Evolutionary conservation across 805 yeast species (phyloP).

Genomic region (Suhomyces sp.): DNA sequence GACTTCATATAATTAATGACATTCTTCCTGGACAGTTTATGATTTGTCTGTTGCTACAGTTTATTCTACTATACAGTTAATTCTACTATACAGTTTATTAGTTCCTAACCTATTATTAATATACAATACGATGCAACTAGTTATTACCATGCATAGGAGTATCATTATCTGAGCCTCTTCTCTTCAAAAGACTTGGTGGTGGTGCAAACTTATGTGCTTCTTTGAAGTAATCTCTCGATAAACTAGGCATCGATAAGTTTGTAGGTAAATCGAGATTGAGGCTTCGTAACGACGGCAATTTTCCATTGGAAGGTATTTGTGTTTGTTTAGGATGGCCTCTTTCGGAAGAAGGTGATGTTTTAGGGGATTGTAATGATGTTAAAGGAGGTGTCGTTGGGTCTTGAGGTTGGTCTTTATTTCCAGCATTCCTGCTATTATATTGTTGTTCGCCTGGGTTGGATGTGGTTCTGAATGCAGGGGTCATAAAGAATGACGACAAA

Average conservation of each 20-base stretch:
- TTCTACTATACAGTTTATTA: not conserved
- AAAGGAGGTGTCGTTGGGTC: slow-evolving; percentile 8
- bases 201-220: not conserved
- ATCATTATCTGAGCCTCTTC: slow-evolving; percentile 3
- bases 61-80: not conserved
- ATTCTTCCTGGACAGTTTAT: too few relatives aligned
- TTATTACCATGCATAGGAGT: not conserved
- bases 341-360: slow-evolving; percentile 8
- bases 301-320: slow-evolving; percentile 8
- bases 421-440: not conserved
- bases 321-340: not conserved
- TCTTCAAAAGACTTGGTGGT: not conserved
- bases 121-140: not conserved
- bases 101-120: not conserved
- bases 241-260: slow-evolving; percentile 28
- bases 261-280: slow-evolving; percentile 50
- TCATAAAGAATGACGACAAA: slow-evolving; percentile 33
- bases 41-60: too few relatives aligned
- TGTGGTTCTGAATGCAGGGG: slow-evolving; percentile 17
- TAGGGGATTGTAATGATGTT: slow-evolving; percentile 8
- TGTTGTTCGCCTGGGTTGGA: slow-evolving; percentile 6
- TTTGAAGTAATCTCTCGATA: slow-evolving; percentile 4
- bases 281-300: slow-evolving; percentile 49
- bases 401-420: not conserved
- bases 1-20: too few relatives aligned